A percentile compares a stretch with the other conserved stretches of the same genome.
Evolutionary conservation across 345 rosid species (phyloP).

Genomic region (Stellera chamaejasme): DNA sequence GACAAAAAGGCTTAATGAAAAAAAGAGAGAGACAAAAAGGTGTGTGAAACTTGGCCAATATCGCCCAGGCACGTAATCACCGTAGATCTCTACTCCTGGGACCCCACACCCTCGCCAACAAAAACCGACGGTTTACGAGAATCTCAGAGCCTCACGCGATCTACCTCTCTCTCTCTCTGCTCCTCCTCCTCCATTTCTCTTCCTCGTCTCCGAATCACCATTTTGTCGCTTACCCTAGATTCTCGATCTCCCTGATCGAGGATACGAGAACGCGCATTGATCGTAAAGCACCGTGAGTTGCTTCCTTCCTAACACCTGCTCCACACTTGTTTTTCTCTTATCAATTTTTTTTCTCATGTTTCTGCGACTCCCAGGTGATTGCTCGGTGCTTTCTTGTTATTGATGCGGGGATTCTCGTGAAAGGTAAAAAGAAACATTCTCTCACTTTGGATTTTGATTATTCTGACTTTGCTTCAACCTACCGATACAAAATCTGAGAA

Average conservation of each 20-base stretch:
- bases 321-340: not conserved
- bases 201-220: not conserved
- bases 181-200: slow-evolving; percentile 7
- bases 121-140: slow-evolving; percentile 16
- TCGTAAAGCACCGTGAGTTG: slow-evolving; percentile 11
- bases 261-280: not conserved
- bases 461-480: not conserved
- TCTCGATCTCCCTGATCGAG: not conserved
- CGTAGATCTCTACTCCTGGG: not conserved
- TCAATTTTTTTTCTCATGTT: not conserved
- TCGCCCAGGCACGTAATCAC: no score
- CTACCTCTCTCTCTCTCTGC: slow-evolving; percentile 7
- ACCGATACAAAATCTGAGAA: not conserved
- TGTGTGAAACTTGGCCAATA: no score
- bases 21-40: no score
- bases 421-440: slow-evolving; percentile 8
- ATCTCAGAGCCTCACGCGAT: slow-evolving; percentile 18
- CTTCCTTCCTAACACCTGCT: not conserved
- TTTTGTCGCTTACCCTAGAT: not conserved
- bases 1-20: no score
- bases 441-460: not conserved
- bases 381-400: slow-evolving; percentile 6
- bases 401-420: slow-evolving; percentile 13
- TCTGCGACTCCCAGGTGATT: slow-evolving; percentile 2
- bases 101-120: not conserved